Evolutionary conservation across 176 grass and related monocot species (phyloP).

Genomic region (Aegilops tauschii): DNA sequence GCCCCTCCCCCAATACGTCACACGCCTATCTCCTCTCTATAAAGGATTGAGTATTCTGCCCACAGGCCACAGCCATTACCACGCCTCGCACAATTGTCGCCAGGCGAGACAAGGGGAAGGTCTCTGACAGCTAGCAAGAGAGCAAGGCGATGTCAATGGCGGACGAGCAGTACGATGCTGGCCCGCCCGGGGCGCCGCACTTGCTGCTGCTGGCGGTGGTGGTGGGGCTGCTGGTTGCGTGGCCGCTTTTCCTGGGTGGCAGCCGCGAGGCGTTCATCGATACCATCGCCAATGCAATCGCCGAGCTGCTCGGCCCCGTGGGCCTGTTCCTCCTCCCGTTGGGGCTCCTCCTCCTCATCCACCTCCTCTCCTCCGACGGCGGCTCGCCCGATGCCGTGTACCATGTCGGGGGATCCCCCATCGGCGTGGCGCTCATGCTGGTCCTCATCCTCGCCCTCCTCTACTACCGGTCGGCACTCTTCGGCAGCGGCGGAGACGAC

Average conservation of each 20-base stretch:
- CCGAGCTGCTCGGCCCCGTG: slow-evolving; percentile 55
- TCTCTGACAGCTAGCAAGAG: not conserved
- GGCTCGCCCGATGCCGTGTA: slow-evolving; percentile 70
- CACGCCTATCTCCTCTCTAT: not conserved
- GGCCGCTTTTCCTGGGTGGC: slow-evolving; percentile 60
- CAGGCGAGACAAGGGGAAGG: not conserved
- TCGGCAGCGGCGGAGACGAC: slow-evolving; percentile 38
- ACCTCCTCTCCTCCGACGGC: slow-evolving; percentile 65
- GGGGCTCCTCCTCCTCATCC: slow-evolving; percentile 52
- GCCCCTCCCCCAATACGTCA: not conserved
- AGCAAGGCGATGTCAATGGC: slow-evolving; percentile 19
- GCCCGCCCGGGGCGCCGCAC: slow-evolving; percentile 44
- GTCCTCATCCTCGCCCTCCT: slow-evolving; percentile 68
- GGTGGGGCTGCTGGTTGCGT: slow-evolving; percentile 50
- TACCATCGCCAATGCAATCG: slow-evolving; percentile 38
- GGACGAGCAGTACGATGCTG: slow-evolving; percentile 41
- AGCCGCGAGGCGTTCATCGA: slow-evolving; percentile 47
- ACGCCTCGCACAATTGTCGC: not conserved
- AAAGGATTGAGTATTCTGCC: not conserved
- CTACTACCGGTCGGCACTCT: slow-evolving; percentile 58
- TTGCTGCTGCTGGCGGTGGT: slow-evolving; percentile 62
- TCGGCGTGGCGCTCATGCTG: slow-evolving; percentile 67
- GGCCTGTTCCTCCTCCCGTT: slow-evolving; percentile 68
- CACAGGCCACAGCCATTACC: not conserved
- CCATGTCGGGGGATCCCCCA: slow-evolving; percentile 56